Conservation (phyloP, 768 basidiomycete species). For the Boletus pseudopeckii region DNA sequence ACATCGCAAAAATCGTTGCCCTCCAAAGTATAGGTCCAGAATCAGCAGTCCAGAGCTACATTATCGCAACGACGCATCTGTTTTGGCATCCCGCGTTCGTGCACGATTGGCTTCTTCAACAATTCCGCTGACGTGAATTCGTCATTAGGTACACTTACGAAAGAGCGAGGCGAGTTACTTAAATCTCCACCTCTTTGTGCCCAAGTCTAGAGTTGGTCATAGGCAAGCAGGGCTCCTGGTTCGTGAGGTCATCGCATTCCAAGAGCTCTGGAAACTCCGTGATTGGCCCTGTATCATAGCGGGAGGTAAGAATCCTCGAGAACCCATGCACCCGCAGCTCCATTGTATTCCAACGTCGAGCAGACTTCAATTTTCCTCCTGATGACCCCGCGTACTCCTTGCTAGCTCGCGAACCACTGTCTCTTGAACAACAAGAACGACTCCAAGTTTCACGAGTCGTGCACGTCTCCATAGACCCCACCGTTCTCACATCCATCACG, state of each 20-base stretch:
- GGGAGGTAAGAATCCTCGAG: slow-evolving; percentile 56
- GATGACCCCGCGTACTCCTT: slow-evolving; percentile 81
- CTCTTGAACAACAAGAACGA: slow-evolving; percentile 46
- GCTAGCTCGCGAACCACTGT: slow-evolving; percentile 58
- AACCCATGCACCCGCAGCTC: neutral
- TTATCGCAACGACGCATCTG: slow-evolving; percentile 87
- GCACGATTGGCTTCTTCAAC: neutral
- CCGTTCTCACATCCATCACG: slow-evolving; percentile 34
- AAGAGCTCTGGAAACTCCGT: slow-evolving; percentile 38
- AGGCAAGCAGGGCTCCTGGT: slow-evolving; percentile 79
- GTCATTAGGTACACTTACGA: slow-evolving; percentile 61
- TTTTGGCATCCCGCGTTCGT: slow-evolving; percentile 92
- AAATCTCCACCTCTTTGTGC: neutral
- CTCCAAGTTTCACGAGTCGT: slow-evolving; percentile 68
- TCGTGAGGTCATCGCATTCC: slow-evolving; percentile 58
- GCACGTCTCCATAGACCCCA: slow-evolving; percentile 65
- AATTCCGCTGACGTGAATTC: neutral
- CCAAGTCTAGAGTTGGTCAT: neutral
- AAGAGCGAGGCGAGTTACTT: slow-evolving; percentile 57
- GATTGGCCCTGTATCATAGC: slow-evolving; percentile 81
- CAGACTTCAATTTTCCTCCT: slow-evolving; percentile 91
- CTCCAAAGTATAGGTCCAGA: slow-evolving; percentile 44
- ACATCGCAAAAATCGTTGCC: slow-evolving; percentile 75
- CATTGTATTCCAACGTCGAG: neutral
- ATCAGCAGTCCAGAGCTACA: slow-evolving; percentile 45